Base-by-base conservation (phyloP, 768 basidiomycete species). In the Kwoniella botswanensis region DNA sequence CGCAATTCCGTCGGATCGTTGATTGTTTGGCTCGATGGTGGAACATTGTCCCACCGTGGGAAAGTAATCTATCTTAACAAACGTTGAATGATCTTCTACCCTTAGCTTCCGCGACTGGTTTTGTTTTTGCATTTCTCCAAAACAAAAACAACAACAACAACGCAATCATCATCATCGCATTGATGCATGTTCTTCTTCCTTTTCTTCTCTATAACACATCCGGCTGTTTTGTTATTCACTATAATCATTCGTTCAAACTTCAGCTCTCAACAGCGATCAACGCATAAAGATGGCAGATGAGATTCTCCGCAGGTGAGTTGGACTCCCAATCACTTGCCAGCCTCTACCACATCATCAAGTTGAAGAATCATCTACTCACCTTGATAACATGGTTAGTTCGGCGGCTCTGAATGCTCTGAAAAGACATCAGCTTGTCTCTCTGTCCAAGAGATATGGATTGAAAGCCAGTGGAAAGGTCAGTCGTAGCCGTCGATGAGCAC, bases 391-490 rank as follows among this genome's bases (percentile, higher is more conserved):
- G 12, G 18, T 56, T 56, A 79, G 79, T 46, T 74, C 77, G 1
- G 75, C 79, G 2, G 79, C 79, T 26, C 69, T 81, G n/a, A 62
- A 74, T 53, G 76, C 77, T 7, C 66, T 81, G 17, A 79, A 81
- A 63, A 60, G 79, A 42, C 74, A 77, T 72, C 79, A 81, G 53
- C 76, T 81, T 10, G 73, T 79, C 2, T 79, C 79, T 21, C 63
- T 81, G 15, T 81, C 78, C 2, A 76, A 75, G 62, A 68, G 72
- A 64, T 81, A 81, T 71, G 79, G 76, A 15, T 67, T 81, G 26
- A 79, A 71, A 50, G 74, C 77, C 12, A 75, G 74, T 63, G 79
- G 79, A 17, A 81, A 81, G 74, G 79, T 81, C 17, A 55, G 70
- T 64, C 24, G 9, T 41, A 21, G 10, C 4, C 17, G 4, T 50